Base-by-base conservation (phyloP, 2,329 filamentous ascomycete genomes). In the Aureobasidium sp. region DNA sequence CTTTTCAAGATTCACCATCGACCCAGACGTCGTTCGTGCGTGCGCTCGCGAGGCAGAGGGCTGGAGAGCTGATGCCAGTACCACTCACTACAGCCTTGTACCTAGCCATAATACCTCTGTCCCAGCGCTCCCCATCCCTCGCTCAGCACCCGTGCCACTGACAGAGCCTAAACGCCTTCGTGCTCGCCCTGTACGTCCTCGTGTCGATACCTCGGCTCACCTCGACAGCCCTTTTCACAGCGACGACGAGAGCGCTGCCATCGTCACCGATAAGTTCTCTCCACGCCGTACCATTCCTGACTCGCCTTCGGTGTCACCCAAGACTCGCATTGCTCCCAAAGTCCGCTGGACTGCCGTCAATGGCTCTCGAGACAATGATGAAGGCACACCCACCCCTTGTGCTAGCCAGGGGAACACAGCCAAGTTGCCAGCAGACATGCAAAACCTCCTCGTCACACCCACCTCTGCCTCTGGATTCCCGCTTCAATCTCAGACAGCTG, bases 1-100 rank as follows among this genome's bases (percentile, higher is more conserved):
- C 14, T 90, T 49, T 11, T 65, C 45, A 27, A 66, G 67, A 30
- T 80, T 77, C 68, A 68, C 72, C 59, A 77, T 80, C 64, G 68
- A 74, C 53, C 68, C 68, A 5, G 67, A 69, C 3, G 71, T 78
- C 45, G 70, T 79, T 13, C 67, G 67, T n/a, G 66, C 58, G 71
- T 77, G 68, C 61, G 68, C 48, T 48, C 62, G 66, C 13, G 74
- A 79, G 59, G 74, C 75, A 6, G 64, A 72, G 37, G 69, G 69
- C 14, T 76, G 76, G 70, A 69, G 67, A 27, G n/a, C 49, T 7
- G 65, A 53, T 8, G 58, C 39, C 10, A 32, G 27, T 27, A 9
- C 57, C 10, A 54, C 27, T 16, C 32, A 48, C 42, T 48, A 48
- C 42, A 34, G 16, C 11, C 44, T 47, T 58, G 21, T 21, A 21